Evolutionary conservation across 2,329 filamentous ascomycete genomes (phyloP).

Genomic region (Fusarium duplospermum): DNA sequence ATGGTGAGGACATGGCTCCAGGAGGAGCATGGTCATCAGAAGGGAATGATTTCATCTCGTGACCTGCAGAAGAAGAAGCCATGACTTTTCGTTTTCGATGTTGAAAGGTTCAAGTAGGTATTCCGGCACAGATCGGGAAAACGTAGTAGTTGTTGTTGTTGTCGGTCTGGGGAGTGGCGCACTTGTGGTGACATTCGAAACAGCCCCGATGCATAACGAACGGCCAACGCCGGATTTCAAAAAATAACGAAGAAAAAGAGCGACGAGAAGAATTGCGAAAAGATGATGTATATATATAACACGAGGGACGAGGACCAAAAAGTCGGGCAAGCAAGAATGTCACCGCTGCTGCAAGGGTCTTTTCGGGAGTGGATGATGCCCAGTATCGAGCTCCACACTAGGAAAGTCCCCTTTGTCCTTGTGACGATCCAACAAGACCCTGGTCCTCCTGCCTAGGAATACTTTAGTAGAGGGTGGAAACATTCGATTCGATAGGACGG

Average conservation of each 20-base stretch:
- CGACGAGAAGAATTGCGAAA: not conserved
- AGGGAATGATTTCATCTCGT: constrained; percentile 12
- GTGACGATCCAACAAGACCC: constrained; percentile 6
- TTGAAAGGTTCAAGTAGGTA: not conserved
- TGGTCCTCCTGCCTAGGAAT: not conserved
- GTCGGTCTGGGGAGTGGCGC: constrained; percentile 2
- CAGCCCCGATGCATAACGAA: not conserved
- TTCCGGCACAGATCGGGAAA: not conserved
- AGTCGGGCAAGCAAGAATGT: constrained; percentile 16
- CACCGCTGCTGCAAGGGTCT: constrained; percentile 24
- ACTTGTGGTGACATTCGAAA: not conserved
- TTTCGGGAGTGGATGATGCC: constrained; percentile 6
- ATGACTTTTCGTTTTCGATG: constrained; percentile 5
- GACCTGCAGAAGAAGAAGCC: constrained; percentile 20
- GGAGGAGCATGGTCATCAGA: not conserved
- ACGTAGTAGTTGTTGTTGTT: not conserved
- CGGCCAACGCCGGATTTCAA: not conserved
- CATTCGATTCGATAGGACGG: not conserved
- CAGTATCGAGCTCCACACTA: constrained; percentile 17
- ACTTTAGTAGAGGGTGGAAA: not conserved
- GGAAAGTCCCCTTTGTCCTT: not conserved
- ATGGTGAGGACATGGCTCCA: not conserved
- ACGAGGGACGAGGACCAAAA: not conserved
- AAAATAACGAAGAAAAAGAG: not conserved
- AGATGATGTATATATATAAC: constrained; percentile 12